A percentile compares a stretch with the other conserved stretches of the same genome.
Conservation (phyloP, 2,329 filamentous ascomycete genomes). For the Colletotrichum lini region DNA sequence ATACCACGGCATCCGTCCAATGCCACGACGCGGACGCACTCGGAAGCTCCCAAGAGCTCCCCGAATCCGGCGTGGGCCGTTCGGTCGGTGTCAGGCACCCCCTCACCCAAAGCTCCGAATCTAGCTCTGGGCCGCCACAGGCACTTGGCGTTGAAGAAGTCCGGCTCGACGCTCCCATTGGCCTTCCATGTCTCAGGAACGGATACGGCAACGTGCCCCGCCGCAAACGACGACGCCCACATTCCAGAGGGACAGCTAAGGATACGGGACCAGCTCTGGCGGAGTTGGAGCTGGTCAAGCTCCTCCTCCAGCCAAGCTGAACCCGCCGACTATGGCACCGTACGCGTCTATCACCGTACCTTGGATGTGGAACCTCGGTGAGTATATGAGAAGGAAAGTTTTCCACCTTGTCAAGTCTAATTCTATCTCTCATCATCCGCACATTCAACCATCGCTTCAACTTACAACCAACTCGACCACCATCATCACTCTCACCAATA, state of each 20-base stretch:
- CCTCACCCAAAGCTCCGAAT: constrained; percentile 10
- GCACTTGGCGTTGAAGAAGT: not conserved
- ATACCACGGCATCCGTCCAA: not conserved
- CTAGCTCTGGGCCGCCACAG: constrained; percentile 12
- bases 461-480: not conserved
- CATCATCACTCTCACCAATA: not conserved
- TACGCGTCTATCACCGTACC: not conserved
- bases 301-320: not conserved
- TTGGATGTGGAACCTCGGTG: not conserved
- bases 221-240: constrained; percentile 31
- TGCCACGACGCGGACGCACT: constrained; percentile 12
- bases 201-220: constrained; percentile 22
- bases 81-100: constrained; percentile 10
- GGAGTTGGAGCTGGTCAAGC: not conserved
- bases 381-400: constrained; percentile 24
- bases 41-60: constrained; percentile 10
- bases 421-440: constrained; percentile 5
- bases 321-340: not conserved
- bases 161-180: not conserved
- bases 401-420: not conserved
- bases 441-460: constrained; percentile 22
- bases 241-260: constrained; percentile 20
- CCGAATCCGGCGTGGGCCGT: constrained; percentile 23
- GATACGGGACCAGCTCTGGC: constrained; percentile 26
- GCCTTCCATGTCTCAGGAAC: constrained; percentile 17